Base-by-base conservation (phyloP, 2,329 filamentous ascomycete species). In the Trichoderma sp. region DNA sequence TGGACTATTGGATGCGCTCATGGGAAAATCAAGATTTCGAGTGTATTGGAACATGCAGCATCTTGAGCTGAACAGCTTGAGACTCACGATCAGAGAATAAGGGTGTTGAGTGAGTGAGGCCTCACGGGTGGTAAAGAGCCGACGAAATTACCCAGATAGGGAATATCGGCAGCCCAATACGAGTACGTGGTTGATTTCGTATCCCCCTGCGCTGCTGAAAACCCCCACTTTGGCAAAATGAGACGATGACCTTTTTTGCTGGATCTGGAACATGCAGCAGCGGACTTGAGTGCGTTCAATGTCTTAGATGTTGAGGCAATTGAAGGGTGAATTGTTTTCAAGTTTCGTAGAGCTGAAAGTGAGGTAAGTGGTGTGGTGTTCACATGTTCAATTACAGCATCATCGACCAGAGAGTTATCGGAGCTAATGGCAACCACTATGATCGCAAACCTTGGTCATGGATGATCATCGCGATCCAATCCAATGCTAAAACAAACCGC, bases 1-100 rank as follows among this genome's bases (percentile, higher is more conserved):
- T 6, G 14, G 24, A 29, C 53, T 41, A 59, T 35, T 9, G 24
- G 33, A n/a, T 64, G 31, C 24, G 24, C 21, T 4, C 59, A 27
- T 12, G 31, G 41, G 18, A n/a, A 64, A 72, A 72, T 64, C 59
- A 72, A 64, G 69, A 72, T 72, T 72, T 64, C 14, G 38, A 31
- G 59, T 0, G 35, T 2, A 18, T 35, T 53, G 69, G 59, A 72
- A 72, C 59, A 72, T 50, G 59, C 56, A 72, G 69, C 35, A 11
- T 24, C 21, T 68, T 27, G 27, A 11, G 21, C 21, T 38, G 11
- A 45, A 5, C 6, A 6, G 0, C 1, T n/a, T 33, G 16, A 5
- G 14, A 33, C 29, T 63, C 29, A 63, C 29, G 60, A 63, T 41
- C 7, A 7, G 1, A 0, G 29, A 38, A 29, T 4, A 3, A 53